These are phyloP conservation scores for Tolypocladium ophioglossoides DNA, from an alignment of 2,329 filamentous ascomycete species.

Conservation along the genomic window DNA sequence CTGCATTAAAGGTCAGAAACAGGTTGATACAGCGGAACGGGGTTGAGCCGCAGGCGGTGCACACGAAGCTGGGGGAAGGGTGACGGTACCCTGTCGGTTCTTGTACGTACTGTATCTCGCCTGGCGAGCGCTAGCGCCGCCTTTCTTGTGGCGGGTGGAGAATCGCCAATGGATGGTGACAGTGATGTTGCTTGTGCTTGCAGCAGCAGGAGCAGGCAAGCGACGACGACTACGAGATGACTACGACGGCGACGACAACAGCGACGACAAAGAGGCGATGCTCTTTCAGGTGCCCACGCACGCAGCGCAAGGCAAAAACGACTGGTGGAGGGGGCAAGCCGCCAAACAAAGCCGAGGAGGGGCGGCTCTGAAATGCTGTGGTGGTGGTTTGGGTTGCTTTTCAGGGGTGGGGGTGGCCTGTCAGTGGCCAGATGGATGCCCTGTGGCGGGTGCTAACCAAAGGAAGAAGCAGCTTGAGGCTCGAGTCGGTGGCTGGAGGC, in stretches of 20 bases:
- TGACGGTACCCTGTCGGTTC: neutral
- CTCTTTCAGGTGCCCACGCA: neutral
- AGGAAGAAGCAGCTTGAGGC: neutral
- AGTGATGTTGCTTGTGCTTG: neutral
- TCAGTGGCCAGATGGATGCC: neutral
- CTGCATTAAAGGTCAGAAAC: conserved; percentile 4
- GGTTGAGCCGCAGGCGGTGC: conserved; percentile 2
- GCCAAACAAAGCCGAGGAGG: neutral
- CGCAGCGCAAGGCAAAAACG: neutral
- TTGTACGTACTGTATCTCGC: neutral
- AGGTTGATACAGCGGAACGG: conserved; percentile 2
- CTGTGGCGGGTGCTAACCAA: neutral
- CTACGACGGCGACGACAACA: neutral
- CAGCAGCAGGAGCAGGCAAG: neutral
- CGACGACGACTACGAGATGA: too few species aligned
- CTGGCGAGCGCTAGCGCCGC: neutral
- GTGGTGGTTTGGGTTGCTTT: neutral
- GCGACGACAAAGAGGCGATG: neutral
- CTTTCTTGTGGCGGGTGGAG: neutral
- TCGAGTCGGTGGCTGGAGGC: neutral
- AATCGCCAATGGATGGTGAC: neutral
- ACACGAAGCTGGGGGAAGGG: neutral
- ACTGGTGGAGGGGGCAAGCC: neutral
- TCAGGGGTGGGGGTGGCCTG: neutral
- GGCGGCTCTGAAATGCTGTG: too few species aligned